A percentile compares a stretch with the other conserved stretches of the same genome.
phyloP scores from a whole-genome alignment of 192 early-diverging fungal genomes.

The Mortierella alpina region DNA sequence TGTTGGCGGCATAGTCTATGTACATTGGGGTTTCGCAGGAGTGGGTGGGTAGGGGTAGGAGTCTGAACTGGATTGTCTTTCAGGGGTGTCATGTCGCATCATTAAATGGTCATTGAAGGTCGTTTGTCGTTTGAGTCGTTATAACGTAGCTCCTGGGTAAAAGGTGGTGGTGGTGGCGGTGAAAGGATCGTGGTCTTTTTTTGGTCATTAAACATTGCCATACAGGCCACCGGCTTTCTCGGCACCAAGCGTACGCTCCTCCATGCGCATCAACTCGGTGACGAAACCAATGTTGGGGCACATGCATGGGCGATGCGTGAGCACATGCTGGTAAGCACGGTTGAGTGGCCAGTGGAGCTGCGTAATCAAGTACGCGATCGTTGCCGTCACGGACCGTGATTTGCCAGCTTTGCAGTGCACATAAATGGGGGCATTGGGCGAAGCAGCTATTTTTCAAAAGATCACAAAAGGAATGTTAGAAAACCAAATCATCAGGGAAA shows the following conservation, averaged over 20 bases:
- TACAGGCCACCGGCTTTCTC: conserved; percentile 18
- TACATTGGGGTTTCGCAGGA: no score
- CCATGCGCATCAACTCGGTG: conserved; percentile 73
- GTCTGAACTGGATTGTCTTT: no score
- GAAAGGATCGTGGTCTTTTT: background rate
- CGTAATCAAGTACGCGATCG: conserved; percentile 75
- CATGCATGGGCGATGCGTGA: conserved; percentile 69
- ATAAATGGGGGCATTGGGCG: conserved; percentile 63
- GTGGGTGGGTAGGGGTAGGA: no score
- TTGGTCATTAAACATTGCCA: background rate
- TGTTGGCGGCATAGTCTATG: no score
- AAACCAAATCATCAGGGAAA: background rate
- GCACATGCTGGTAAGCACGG: conserved; percentile 75
- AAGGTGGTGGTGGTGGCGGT: background rate
- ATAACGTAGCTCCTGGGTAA: background rate
- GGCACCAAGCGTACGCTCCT: conserved; percentile 66
- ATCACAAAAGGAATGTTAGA: background rate
- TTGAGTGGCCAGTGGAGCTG: conserved; percentile 70
- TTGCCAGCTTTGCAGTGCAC: conserved; percentile 86
- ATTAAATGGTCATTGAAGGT: no score
- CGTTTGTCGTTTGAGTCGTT: no score
- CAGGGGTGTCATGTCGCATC: no score
- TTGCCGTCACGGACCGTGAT: conserved; percentile 78
- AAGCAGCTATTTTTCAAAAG: conserved; percentile 44
- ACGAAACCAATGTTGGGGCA: conserved; percentile 86